phyloP scores from a whole-genome alignment of 75 land plant species.

The Cryptomeria japonica region DNA sequence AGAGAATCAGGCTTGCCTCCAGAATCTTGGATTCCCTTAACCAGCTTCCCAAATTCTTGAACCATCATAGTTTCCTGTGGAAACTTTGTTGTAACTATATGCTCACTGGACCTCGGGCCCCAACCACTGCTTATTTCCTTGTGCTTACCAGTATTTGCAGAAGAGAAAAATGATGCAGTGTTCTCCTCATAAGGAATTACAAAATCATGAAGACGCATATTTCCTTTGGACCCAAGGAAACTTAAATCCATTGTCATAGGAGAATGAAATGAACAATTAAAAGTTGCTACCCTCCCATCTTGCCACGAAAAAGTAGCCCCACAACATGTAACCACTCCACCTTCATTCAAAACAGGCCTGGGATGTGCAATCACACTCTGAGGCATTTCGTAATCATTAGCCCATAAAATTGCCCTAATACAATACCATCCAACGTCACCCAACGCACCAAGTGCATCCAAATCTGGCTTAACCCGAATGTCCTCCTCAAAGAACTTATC shows the following conservation, averaged over 20 bases:
- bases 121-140: conserved; percentile 20
- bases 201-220: conserved; percentile 51
- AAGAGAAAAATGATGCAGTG: conserved; percentile 18
- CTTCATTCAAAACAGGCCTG: conserved; percentile 48
- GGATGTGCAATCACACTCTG: conserved; percentile 50
- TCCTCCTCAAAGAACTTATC: conserved; percentile 54
- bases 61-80: conserved; percentile 78
- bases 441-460: conserved; percentile 79
- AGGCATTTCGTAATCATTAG: conserved; percentile 60
- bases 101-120: conserved; percentile 21
- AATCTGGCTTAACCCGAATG: conserved; percentile 74
- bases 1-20: conserved; percentile 37
- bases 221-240: conserved; percentile 44
- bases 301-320: conserved; percentile 61
- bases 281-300: conserved; percentile 68
- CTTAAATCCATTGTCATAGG: conserved; percentile 57
- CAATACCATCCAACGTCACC: conserved; percentile 95
- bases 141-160: conserved; percentile 5
- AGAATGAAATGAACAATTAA: conserved; percentile 67
- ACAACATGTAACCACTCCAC: conserved; percentile 61
- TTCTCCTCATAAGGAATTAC: conserved; percentile 55
- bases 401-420: conserved; percentile 64
- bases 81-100: conserved; percentile 12
- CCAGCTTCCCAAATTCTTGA: conserved; percentile 61
- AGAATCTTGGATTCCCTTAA: conserved; percentile 29